Evolutionary conservation across 2,329 filamentous ascomycete genomes (phyloP).

Genomic region (Lecanicillium sp.): DNA sequence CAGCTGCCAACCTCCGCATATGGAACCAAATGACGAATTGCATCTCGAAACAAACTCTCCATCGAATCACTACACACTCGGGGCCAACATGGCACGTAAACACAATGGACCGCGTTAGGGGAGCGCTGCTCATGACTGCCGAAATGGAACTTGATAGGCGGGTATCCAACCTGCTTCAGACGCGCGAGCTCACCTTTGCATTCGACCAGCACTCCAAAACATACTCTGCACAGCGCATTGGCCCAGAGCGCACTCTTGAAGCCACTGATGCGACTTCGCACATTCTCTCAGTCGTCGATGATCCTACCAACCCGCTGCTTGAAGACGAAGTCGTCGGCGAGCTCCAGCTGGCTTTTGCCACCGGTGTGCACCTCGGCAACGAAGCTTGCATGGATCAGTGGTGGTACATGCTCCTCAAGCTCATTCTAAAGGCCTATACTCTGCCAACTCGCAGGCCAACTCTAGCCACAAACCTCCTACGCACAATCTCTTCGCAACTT

Average conservation of each 20-base stretch:
- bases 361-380: constrained; percentile 49
- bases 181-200: constrained; percentile 37
- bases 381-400: constrained; percentile 53
- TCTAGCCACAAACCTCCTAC: constrained; percentile 39
- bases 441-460: constrained; percentile 34
- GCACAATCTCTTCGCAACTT: constrained; percentile 45
- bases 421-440: constrained; percentile 41
- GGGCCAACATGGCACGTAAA: constrained; percentile 41
- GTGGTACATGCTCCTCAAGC: constrained; percentile 44
- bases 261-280: constrained; percentile 40
- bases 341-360: constrained; percentile 51
- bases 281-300: constrained; percentile 31
- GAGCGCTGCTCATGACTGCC: constrained; percentile 28
- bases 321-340: constrained; percentile 47
- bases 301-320: constrained; percentile 13
- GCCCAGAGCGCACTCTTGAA: constrained; percentile 31
- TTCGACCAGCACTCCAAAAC: constrained; percentile 34
- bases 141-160: constrained; percentile 31
- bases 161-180: constrained; percentile 25
- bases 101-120: constrained; percentile 43
- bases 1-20: constrained; percentile 25
- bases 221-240: constrained; percentile 29
- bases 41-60: constrained; percentile 36
- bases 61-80: constrained; percentile 36
- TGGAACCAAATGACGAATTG: constrained; percentile 45